Evolutionary conservation across 2,329 filamentous ascomycete species (phyloP).

Genomic region (Microsporum canis): DNA sequence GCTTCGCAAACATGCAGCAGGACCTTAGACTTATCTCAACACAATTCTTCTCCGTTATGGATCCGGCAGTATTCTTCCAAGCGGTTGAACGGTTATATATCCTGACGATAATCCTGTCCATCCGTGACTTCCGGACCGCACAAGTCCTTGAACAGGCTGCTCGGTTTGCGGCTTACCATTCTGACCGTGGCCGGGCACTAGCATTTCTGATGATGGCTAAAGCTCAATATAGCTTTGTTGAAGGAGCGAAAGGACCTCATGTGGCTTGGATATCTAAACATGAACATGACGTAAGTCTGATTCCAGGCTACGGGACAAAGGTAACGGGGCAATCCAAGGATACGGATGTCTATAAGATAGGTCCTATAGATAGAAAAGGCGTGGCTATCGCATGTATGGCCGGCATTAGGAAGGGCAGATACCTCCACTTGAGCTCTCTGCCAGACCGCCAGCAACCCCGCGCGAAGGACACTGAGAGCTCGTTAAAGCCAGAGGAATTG

Average conservation of each 20-base stretch:
- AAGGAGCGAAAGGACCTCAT: constrained; percentile 11
- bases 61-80: not conserved
- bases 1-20: constrained; percentile 8
- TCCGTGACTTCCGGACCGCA: constrained; percentile 3
- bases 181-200: constrained; percentile 17
- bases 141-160: constrained; percentile 16
- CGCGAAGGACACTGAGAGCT: too few species aligned
- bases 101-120: constrained; percentile 10
- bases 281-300: not conserved
- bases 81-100: constrained; percentile 7
- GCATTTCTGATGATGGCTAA: constrained; percentile 16
- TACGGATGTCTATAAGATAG: not conserved
- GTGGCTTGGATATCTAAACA: not conserved
- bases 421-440: not conserved
- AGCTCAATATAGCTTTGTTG: constrained; percentile 7
- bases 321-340: constrained; percentile 1
- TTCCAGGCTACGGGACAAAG: not conserved
- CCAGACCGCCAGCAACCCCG: not conserved
- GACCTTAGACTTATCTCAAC: constrained; percentile 5
- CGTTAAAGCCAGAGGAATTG: too few species aligned
- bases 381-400: constrained; percentile 7
- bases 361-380: not conserved
- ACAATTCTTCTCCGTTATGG: not conserved
- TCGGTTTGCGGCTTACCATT: constrained; percentile 18
- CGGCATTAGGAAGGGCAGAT: not conserved